Percentiles rank a stretch among this genome's conserved stretches.
These are phyloP conservation scores for Bauhinia variegata DNA, from an alignment of 306 rosid genomes.

Conservation along the genomic window DNA sequence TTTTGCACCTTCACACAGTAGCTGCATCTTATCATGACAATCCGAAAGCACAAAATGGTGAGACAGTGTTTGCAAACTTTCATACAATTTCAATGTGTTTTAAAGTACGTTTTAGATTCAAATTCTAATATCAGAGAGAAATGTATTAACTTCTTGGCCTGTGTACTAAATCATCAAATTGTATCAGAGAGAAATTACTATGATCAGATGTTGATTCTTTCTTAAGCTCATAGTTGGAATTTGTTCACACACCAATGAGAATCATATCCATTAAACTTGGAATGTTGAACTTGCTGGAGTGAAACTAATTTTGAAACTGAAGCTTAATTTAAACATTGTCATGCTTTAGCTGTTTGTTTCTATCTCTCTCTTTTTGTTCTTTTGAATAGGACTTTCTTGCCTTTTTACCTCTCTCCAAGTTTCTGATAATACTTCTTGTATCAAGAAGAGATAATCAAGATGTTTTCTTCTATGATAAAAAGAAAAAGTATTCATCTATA, in stretches of 20 bases:
- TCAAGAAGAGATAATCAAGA: no score
- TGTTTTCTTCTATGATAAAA: no score
- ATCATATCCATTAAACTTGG: slow-evolving; percentile 13
- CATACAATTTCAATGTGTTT: slow-evolving; percentile 24
- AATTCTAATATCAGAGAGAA: slow-evolving; percentile 10
- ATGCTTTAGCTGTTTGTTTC: no score
- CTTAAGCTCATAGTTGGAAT: not conserved
- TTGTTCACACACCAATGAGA: slow-evolving; percentile 1
- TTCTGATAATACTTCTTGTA: no score
- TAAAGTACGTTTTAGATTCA: not conserved
- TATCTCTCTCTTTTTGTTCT: no score
- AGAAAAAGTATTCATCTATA: not conserved
- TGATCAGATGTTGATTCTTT: slow-evolving; percentile 10
- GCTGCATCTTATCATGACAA: slow-evolving; percentile 68
- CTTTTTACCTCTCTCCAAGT: no score
- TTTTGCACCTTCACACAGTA: slow-evolving; percentile 74
- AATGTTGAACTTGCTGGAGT: slow-evolving; percentile 16
- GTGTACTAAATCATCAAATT: slow-evolving; percentile 22
- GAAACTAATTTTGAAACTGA: not conserved
- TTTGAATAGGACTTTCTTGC: no score
- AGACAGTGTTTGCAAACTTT: slow-evolving; percentile 31
- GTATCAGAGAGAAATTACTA: not conserved
- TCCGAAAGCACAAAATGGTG: slow-evolving; percentile 69
- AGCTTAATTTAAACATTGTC: not conserved
- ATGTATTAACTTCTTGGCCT: slow-evolving; percentile 22